Evolutionary conservation across 805 yeast species (phyloP), one percentile per base, ranked within the genome.

Genomic region (Pichia nanzhaoensis): DNA sequence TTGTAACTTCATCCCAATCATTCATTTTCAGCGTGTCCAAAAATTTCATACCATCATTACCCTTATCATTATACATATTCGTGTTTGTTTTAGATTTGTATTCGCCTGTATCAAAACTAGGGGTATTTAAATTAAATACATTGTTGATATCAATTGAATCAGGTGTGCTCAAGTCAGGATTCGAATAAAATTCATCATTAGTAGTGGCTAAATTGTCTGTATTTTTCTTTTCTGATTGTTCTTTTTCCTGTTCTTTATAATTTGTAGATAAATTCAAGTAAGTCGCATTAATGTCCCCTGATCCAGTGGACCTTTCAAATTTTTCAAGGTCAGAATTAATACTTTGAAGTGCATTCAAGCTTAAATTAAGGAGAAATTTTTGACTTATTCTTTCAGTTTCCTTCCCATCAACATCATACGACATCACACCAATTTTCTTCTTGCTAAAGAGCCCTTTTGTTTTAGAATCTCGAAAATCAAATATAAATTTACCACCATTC

Each of bases 1-100:
- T 30, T 3, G 35, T 30, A 8, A 44, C 38, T 27, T 28, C 39
- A 14, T 44, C 42, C 47, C 47, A 44, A 31, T 39, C 43, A 33
- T 19, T 39, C 32, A 39, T 13, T 19, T 43, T 30, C 18, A 21
- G 14, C 20, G 40, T 20, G 5, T 42, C 37, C 1, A 32, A 31
- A 18, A 39, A 39, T 14, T 30, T 30, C 12, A 30, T 13, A 30
- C 33, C 33, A 30, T 30, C 33, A 13, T 10, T 13, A 13, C 18
- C 34, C 8, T 20, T 17, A 22, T 39, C 31, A 12, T 20, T n/a
- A 14, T n/a, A n/a, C n/a, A n/a, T n/a, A n/a, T n/a, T n/a, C n/a
- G n/a, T n/a, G n/a, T n/a, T n/a, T n/a, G n/a, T n/a, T n/a, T n/a
- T n/a, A n/a, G n/a, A n/a, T n/a, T n/a, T n/a, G n/a, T n/a, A n/a